Percentiles rank a stretch among this genome's conserved stretches.
Conservation (phyloP, 257 asterid species). For the Solanum chaucha region DNA sequence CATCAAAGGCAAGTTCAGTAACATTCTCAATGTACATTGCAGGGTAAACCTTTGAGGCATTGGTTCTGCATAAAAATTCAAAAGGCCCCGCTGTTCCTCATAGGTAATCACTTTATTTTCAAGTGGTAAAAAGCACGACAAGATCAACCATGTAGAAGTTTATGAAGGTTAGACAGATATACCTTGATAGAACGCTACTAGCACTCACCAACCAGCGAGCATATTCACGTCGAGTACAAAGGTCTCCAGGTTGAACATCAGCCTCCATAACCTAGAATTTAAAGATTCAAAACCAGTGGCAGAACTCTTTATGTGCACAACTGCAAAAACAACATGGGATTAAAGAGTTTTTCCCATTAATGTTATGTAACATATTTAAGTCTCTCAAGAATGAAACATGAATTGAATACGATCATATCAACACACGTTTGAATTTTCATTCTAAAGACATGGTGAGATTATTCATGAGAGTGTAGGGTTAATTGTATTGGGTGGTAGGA, state of each 20-base stretch:
- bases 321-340: background rate
- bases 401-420: background rate
- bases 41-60: slow-evolving; percentile 82
- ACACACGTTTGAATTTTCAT: background rate
- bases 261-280: slow-evolving; percentile 69
- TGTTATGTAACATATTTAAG: background rate
- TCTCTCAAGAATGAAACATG: background rate
- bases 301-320: background rate
- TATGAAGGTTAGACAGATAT: background rate
- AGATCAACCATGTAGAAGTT: background rate
- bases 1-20: slow-evolving; percentile 95
- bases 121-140: background rate
- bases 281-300: slow-evolving; percentile 31
- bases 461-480: background rate
- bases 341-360: background rate
- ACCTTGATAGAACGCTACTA: slow-evolving; percentile 86
- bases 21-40: slow-evolving; percentile 93
- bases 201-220: slow-evolving; percentile 94
- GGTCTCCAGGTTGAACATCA: slow-evolving; percentile 83
- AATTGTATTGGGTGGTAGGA: background rate
- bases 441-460: background rate
- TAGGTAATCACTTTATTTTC: background rate
- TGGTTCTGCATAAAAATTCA: slow-evolving; percentile 34
- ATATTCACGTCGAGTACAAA: slow-evolving; percentile 90
- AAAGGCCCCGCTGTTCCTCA: background rate